Evolutionary conservation across 2,329 filamentous ascomycete species (phyloP).

Genomic region (Fusarium brevicatenulatum): DNA sequence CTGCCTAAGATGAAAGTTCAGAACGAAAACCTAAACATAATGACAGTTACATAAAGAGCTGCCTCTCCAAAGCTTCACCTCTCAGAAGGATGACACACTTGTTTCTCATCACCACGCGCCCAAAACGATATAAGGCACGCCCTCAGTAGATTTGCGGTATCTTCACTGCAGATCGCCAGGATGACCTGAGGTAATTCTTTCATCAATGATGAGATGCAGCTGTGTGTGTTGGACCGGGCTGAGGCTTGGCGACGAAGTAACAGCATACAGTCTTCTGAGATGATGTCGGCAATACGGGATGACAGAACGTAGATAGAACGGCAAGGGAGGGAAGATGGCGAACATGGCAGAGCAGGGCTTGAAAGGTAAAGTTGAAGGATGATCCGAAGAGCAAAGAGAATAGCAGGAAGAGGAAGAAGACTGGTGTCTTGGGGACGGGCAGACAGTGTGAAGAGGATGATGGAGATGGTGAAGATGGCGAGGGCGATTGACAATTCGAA

Average conservation of each 20-base stretch:
- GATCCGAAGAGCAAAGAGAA: neutral
- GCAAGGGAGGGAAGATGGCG: neutral
- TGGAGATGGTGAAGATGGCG: neutral
- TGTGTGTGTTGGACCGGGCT: neutral
- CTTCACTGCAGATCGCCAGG: neutral
- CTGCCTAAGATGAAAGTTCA: neutral
- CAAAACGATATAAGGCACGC: neutral
- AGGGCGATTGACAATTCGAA: neutral
- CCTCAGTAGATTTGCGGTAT: neutral
- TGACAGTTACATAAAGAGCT: neutral
- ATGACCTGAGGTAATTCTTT: neutral
- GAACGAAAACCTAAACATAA: neutral
- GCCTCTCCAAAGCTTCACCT: neutral
- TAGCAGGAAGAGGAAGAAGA: neutral
- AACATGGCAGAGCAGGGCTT: neutral
- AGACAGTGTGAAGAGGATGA: neutral
- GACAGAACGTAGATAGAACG: neutral
- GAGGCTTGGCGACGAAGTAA: neutral
- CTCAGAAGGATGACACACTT: neutral
- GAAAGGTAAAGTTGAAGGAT: neutral
- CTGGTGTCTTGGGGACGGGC: neutral
- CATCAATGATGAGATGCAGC: constrained; percentile 8
- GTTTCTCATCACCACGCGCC: neutral
- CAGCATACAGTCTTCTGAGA: constrained; percentile 9
- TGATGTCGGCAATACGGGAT: neutral